Evolutionary conservation across 2,329 filamentous ascomycete genomes (phyloP).

Genomic region (Xylaria sp.): DNA sequence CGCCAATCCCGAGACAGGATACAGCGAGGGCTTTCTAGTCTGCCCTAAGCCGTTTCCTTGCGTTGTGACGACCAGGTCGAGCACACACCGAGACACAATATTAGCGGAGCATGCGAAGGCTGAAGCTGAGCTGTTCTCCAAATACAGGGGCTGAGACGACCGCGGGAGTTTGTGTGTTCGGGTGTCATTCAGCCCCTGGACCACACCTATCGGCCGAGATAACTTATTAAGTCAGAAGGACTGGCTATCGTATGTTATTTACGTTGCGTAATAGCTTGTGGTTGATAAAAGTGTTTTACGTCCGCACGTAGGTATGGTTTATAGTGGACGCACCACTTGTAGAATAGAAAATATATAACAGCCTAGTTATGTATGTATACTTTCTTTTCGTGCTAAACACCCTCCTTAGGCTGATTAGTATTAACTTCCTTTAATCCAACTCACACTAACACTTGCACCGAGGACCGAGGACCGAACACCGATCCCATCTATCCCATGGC

Average conservation of each 20-base stretch:
- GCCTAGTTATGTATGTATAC: neutral
- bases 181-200: neutral
- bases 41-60: slow-evolving; percentile 4
- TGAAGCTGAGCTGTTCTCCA: neutral
- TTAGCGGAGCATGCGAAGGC: neutral
- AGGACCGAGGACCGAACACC: too few species aligned
- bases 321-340: neutral
- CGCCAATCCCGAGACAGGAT: neutral
- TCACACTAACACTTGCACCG: neutral
- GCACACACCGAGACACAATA: neutral
- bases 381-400: neutral
- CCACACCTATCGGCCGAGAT: slow-evolving; percentile 2
- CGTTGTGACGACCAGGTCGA: neutral
- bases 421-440: neutral
- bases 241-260: neutral
- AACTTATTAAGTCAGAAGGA: neutral
- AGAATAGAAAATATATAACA: neutral
- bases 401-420: neutral
- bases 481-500: neutral
- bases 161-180: neutral
- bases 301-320: neutral
- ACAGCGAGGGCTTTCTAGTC: neutral
- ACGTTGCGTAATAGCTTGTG: neutral
- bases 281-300: neutral
- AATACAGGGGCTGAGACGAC: slow-evolving; percentile 1